Base-by-base conservation (phyloP, 768 basidiomycete species). In the Lactarius sanguifluus region DNA sequence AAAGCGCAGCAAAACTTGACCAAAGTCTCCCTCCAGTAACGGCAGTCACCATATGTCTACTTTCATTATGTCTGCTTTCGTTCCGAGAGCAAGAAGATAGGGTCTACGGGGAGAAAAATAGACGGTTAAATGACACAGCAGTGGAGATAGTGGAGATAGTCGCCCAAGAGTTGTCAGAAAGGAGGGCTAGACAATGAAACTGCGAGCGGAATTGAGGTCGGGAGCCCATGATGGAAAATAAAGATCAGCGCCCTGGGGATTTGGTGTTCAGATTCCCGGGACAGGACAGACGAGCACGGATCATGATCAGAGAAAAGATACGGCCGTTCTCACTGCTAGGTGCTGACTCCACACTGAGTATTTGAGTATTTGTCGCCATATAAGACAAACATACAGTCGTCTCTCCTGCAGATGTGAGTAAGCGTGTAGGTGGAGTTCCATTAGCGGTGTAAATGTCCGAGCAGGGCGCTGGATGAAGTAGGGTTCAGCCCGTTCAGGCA, bases 321-420 rank as follows among this genome's bases (percentile, higher is more conserved):
- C 52, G 66, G 66, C 16, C 16, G 18, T 66, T 52, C 47, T 52
- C 57, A 57, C 60, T 47, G 9, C 45, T 16, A 30, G 36, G 45
- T 32, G 13, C 30, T 62, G 41, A 56, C 34, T 50, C 45, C 23
- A 47, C 18, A 10, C 55, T 30, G 23, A 32, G 34, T 8, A 38
- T 32, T 52, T 30, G 23, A 32, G 34, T 8, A 38, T 32, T 52
- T 66, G 61, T 20, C 38, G 36, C 61, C 60, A 57, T 38, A 43
- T 61, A 41, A 47, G 64, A 45, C 34, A n/a, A 40, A 56, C 55
- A 65, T 62, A 65, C 59, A 61, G 50, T 50, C 43, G 25, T 25
- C 43, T 40, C 32, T 20, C 23, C n/a, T 5, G 15, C 16, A 18
- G 16, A 41, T 56, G n/a, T 20, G 28, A 50, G 54, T 45, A 28